Conservation (phyloP, 495 filamentous ascomycete genomes). For the Alectoria sarmentosa region DNA sequence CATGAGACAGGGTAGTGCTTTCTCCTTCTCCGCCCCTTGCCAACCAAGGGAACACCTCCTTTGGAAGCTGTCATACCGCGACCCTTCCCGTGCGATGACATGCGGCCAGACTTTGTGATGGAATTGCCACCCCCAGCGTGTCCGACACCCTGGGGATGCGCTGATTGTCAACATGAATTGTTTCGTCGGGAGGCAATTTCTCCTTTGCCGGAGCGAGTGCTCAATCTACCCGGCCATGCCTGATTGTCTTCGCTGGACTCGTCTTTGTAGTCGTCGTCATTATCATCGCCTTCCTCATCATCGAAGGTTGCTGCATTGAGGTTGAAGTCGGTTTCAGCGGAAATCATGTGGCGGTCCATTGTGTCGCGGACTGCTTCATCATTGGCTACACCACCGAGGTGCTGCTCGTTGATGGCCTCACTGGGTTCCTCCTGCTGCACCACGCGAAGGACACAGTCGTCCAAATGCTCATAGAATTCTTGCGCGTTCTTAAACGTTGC, state of each 20-base stretch:
- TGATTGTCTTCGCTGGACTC: constrained; percentile 55
- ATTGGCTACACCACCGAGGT: constrained; percentile 71
- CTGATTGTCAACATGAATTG: constrained; percentile 50
- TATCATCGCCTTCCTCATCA: constrained; percentile 55
- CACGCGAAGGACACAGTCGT: constrained; percentile 95
- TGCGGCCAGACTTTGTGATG: constrained; percentile 37
- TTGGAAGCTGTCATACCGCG: constrained; percentile 41
- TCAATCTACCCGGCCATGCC: constrained; percentile 31
- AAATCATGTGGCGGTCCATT: constrained; percentile 70
- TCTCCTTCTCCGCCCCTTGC: constrained; percentile 72
- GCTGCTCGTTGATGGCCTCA: constrained; percentile 88
- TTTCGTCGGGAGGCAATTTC: constrained; percentile 36
- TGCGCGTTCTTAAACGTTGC: constrained; percentile 88
- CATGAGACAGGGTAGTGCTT: constrained; percentile 89
- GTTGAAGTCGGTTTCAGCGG: constrained; percentile 48
- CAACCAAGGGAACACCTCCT: constrained; percentile 52
- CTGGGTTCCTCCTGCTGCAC: constrained; percentile 96
- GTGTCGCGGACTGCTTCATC: constrained; percentile 79
- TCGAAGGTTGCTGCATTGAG: constrained; percentile 44
- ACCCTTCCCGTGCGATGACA: constrained; percentile 32
- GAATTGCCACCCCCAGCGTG: constrained; percentile 49
- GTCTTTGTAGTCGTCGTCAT: constrained; percentile 54
- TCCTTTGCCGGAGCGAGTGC: constrained; percentile 45
- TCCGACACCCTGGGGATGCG: constrained; percentile 46
- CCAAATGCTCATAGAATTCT: constrained; percentile 98